A percentile compares a stretch with the other conserved stretches of the same genome.
These are phyloP conservation scores for Syzygium jambos DNA, from an alignment of 345 rosid genomes.

Conservation along the genomic window DNA sequence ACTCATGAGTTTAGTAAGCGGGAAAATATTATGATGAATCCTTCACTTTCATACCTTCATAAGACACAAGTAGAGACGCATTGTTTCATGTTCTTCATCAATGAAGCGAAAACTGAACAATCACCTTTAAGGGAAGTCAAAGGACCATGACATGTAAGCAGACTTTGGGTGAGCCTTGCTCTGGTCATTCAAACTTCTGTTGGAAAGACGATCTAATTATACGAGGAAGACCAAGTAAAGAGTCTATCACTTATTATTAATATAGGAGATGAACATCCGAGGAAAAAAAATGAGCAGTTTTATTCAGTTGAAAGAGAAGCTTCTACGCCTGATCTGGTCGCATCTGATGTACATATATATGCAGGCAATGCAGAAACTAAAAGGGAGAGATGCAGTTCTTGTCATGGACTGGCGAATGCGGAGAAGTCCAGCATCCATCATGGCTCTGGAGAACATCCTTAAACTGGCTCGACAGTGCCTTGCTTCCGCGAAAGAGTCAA, in stretches of 20 bases:
- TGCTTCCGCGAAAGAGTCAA: constrained; percentile 35
- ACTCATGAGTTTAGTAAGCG: background rate
- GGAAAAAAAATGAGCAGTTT: background rate
- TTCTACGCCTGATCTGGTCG: background rate
- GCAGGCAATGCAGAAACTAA: constrained; percentile 72
- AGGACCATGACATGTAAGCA: background rate
- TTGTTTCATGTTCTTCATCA: background rate
- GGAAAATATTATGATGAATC: background rate
- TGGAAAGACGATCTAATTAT: background rate
- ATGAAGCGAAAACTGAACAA: background rate
- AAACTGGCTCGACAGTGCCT: constrained; percentile 63
- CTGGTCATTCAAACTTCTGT: background rate
- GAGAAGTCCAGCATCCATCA: constrained; percentile 57
- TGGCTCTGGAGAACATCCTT: constrained; percentile 48
- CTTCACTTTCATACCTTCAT: background rate
- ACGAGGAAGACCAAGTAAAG: background rate
- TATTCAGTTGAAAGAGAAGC: background rate
- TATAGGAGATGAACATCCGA: background rate
- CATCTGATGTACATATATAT: background rate
- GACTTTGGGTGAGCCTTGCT: background rate
- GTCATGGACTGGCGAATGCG: constrained; percentile 68
- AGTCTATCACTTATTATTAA: background rate
- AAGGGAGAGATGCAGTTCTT: constrained; percentile 45
- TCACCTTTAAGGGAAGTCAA: background rate
- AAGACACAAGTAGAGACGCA: background rate